Evolutionary conservation across 192 early-diverging fungal species (phyloP).

Genomic region (Backusella australiensis): DNA sequence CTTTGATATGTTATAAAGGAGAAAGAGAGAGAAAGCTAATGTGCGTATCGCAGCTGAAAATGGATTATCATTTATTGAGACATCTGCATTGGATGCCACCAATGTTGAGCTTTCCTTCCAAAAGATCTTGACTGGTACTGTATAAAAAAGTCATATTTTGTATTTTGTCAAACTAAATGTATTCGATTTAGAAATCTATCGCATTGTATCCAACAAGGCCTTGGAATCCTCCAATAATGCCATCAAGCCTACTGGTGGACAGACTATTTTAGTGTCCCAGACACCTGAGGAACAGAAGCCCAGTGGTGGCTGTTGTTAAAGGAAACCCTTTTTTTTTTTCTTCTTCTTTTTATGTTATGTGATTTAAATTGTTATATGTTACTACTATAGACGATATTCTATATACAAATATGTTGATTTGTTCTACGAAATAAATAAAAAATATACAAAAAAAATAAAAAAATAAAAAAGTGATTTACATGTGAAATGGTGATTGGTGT

Average conservation of each 20-base stretch:
- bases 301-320: conserved; percentile 72
- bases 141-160: not conserved
- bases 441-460: too few relatives aligned
- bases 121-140: conserved; percentile 85
- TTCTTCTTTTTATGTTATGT: not conserved
- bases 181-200: conserved; percentile 79
- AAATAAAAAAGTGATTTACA: not conserved
- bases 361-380: not conserved
- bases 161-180: not conserved
- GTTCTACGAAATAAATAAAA: too few relatives aligned
- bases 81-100: conserved; percentile 94
- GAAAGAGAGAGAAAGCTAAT: not conserved
- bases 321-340: not conserved
- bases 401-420: not conserved
- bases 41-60: conserved; percentile 68
- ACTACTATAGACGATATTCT: not conserved
- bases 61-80: conserved; percentile 95
- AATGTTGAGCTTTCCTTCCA: conserved; percentile 98
- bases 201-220: conserved; percentile 96
- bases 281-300: conserved; percentile 61
- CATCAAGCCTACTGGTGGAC: conserved; percentile 66
- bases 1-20: not conserved
- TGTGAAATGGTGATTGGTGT: not conserved
- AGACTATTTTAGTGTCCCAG: conserved; percentile 68
- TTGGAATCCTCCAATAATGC: conserved; percentile 77